Base-by-base conservation (phyloP, 768 basidiomycete genomes). In the Coprinopsis marcescibilis region DNA sequence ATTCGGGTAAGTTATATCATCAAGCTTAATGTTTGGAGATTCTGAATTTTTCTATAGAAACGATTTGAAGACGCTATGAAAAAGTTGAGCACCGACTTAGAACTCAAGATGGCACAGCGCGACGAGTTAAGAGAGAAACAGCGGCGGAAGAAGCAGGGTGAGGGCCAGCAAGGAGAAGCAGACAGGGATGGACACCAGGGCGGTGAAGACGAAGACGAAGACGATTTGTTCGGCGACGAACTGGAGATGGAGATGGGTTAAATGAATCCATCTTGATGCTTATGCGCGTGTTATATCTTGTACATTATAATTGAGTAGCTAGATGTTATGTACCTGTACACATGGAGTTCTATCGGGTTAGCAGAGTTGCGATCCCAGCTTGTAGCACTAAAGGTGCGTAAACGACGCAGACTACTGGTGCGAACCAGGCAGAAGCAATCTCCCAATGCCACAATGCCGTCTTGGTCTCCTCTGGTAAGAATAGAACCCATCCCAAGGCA, bases 41-140 rank as follows among this genome's bases (percentile, higher is more conserved):
- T 55, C 27, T 51, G 15, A 12, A 13, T n/a, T n/a, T 23, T 35
- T 21, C 17, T 49, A 24, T 42, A 93, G 85, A 86, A 85, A 78
- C 92, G 92, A 27, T 94, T 95, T 65, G 90, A 94, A 61, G 93
- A 95, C 60, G 85, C 88, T 14, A 65, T 94, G 57, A 89, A 83
- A 71, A 96, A 95, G 65, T 72, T 96, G 39, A 77, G 82, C 10
- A 78, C 81, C 27, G 92, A 96, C 60, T 69, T 94, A 24, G 92
- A 94, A 53, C 81, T 83, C 77, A 94, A 93, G 60, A 67, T 76
- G 8, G 76, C 76, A 1, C 89, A 91, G 59, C 74, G 84, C 46
- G 89, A 91, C 53, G 86, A 85, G 55, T 66, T 91, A 61, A 81
- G 80, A 56, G 88, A 90, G 65, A 74, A 81, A 57, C 82, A 82